Percentiles rank a stretch among this genome's conserved stretches.
Conservation (phyloP, 306 rosid genomes). For the Alnus rubra region DNA sequence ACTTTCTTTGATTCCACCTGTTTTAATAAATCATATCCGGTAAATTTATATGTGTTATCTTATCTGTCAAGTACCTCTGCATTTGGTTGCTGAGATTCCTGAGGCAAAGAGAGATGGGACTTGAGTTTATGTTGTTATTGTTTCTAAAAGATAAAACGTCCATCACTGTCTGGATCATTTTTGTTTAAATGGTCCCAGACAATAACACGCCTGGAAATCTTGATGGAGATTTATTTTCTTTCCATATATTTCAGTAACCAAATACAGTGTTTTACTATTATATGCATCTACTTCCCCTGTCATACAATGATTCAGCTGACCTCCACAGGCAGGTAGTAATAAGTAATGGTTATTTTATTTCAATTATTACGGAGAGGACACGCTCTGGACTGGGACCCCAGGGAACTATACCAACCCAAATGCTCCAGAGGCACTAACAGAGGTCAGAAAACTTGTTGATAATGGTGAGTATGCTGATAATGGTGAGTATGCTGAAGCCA, state of each 20-base stretch:
- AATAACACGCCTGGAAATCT: not conserved
- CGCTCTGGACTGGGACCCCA: slow-evolving; percentile 92
- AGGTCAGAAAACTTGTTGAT: slow-evolving; percentile 83
- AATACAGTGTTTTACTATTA: not conserved
- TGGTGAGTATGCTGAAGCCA: slow-evolving; percentile 71
- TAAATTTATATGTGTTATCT: not conserved
- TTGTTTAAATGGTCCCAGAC: not conserved
- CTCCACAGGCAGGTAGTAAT: too few species aligned
- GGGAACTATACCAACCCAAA: slow-evolving; percentile 66
- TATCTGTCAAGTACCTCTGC: not conserved
- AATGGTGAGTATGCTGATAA: slow-evolving; percentile 55
- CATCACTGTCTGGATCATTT: not conserved
- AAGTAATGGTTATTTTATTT: not conserved
- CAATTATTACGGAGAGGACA: slow-evolving; percentile 61
- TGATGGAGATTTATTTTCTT: not conserved
- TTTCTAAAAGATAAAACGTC: not conserved
- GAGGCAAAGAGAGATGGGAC: not conserved
- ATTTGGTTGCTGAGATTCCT: not conserved
- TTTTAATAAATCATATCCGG: not conserved
- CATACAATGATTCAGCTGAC: not conserved
- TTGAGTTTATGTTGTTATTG: not conserved
- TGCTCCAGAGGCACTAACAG: slow-evolving; percentile 65
- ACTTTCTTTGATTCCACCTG: not conserved
- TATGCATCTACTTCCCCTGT: not conserved
- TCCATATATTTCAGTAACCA: not conserved